These are phyloP conservation scores for Eucalyptus cloeziana DNA, from an alignment of 345 rosid genomes.

Conservation along the genomic window DNA sequence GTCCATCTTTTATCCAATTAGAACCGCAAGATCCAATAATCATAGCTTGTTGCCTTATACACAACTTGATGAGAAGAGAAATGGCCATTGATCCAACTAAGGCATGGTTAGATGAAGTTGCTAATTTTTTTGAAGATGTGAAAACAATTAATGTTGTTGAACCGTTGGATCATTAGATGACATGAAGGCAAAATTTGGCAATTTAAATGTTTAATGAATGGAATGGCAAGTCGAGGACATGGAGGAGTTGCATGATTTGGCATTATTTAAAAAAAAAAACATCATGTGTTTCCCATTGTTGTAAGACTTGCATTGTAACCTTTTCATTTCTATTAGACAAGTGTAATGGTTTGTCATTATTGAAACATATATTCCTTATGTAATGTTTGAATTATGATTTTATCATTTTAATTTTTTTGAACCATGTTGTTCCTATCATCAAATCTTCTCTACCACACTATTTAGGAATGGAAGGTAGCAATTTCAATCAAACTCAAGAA, in stretches of 20 bases:
- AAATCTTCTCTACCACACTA: too few relatives aligned
- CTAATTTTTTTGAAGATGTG: neutral
- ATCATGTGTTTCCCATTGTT: too few relatives aligned
- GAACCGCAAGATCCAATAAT: rapidly evolving
- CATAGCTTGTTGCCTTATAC: neutral
- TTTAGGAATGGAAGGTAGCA: too few relatives aligned
- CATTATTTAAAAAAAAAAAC: too few relatives aligned
- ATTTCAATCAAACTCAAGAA: too few relatives aligned
- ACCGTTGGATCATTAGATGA: rapidly evolving
- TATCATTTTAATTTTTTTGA: rapidly evolving
- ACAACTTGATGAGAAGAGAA: neutral
- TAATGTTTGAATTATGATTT: too few relatives aligned
- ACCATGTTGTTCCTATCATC: too few relatives aligned
- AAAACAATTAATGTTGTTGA: neutral
- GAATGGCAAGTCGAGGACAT: neutral
- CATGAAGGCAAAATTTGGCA: neutral
- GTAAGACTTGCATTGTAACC: too few relatives aligned
- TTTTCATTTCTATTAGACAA: too few relatives aligned
- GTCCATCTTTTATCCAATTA: neutral
- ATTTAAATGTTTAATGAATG: neutral
- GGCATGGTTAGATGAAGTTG: neutral
- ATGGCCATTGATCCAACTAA: neutral
- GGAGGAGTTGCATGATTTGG: too few relatives aligned
- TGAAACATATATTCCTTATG: too few relatives aligned
- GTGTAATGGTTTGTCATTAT: too few relatives aligned